These are phyloP conservation scores for Aciculosporium take DNA, from an alignment of 2,329 filamentous ascomycete species.

Conservation along the genomic window DNA sequence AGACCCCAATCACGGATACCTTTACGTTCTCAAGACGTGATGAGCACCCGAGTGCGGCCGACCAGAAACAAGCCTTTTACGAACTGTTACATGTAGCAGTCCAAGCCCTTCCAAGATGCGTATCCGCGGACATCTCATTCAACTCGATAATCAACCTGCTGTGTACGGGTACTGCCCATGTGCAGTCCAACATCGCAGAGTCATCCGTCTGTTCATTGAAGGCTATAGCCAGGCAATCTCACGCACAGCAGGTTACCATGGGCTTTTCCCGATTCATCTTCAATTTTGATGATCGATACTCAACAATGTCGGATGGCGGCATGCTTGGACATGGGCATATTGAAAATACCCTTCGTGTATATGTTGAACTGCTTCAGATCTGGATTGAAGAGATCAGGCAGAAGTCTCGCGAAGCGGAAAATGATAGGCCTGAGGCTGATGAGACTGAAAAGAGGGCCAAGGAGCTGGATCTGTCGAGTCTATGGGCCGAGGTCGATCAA, in stretches of 20 bases:
- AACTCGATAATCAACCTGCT: slow-evolving; percentile 87
- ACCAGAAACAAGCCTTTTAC: slow-evolving; percentile 90
- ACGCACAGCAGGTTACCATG: slow-evolving; percentile 90
- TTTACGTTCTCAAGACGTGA: slow-evolving; percentile 83
- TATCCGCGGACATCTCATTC: slow-evolving; percentile 82
- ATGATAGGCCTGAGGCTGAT: slow-evolving; percentile 48
- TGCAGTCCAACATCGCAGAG: slow-evolving; percentile 79
- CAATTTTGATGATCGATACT: slow-evolving; percentile 93
- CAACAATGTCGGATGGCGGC: slow-evolving; percentile 94
- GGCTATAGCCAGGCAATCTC: slow-evolving; percentile 82
- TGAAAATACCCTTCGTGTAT: slow-evolving; percentile 81
- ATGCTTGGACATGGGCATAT: slow-evolving; percentile 92
- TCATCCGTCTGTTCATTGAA: slow-evolving; percentile 90
- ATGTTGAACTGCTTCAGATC: slow-evolving; percentile 85
- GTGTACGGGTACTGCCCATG: slow-evolving; percentile 91
- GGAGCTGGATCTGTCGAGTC: slow-evolving; percentile 71
- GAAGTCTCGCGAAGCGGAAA: slow-evolving; percentile 60
- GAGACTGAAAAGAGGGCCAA: slow-evolving; percentile 55
- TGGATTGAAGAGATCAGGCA: slow-evolving; percentile 96
- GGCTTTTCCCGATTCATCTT: slow-evolving; percentile 97
- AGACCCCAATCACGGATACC: slow-evolving; percentile 87
- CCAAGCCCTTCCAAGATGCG: slow-evolving; percentile 84
- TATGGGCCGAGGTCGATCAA: slow-evolving; percentile 89
- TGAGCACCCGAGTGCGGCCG: slow-evolving; percentile 54
- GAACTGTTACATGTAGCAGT: slow-evolving; percentile 91